A percentile compares a stretch with the other conserved stretches of the same genome.
phyloP scores from a whole-genome alignment of 2,329 filamentous ascomycete species.

The Paradendryphiella salina region DNA sequence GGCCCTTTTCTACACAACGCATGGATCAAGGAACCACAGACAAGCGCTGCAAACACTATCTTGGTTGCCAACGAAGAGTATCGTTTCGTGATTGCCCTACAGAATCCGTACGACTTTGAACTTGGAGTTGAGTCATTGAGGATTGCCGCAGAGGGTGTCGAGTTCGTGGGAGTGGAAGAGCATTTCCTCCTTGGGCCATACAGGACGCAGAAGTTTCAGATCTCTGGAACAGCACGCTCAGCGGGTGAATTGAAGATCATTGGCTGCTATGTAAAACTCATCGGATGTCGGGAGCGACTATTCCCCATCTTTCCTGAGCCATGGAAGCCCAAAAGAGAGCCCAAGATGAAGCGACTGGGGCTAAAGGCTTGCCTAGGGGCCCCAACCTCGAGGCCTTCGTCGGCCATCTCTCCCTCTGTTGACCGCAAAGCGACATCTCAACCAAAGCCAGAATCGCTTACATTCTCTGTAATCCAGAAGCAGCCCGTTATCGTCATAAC shows the following conservation, averaged over 20 bases:
- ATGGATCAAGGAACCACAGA: constrained; percentile 70
- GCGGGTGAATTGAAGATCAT: constrained; percentile 72
- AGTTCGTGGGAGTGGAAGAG: constrained; percentile 68
- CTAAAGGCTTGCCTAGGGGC: constrained; percentile 53
- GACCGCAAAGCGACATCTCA: constrained; percentile 27
- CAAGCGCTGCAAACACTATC: constrained; percentile 62
- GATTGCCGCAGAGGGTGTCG: constrained; percentile 72
- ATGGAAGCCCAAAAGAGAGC: constrained; percentile 71
- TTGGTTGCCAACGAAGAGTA: constrained; percentile 79
- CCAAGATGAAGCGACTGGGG: constrained; percentile 77
- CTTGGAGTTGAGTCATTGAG: constrained; percentile 82
- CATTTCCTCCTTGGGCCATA: constrained; percentile 76
- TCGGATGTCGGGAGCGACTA: constrained; percentile 76
- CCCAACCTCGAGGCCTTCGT: constrained; percentile 52
- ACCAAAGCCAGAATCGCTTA: constrained; percentile 52
- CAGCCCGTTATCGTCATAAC: constrained; percentile 79
- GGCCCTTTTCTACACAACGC: constrained; percentile 97
- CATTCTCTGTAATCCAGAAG: constrained; percentile 73
- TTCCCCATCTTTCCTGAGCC: constrained; percentile 81
- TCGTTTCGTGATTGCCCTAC: constrained; percentile 78
- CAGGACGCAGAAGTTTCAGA: constrained; percentile 74
- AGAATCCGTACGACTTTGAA: constrained; percentile 94
- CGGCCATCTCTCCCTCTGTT: constrained; percentile 32
- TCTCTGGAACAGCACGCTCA: constrained; percentile 68
- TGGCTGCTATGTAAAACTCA: constrained; percentile 78